phyloP scores from a whole-genome alignment of 768 basidiomycete genomes.

The Cyclocybe cylindracea region DNA sequence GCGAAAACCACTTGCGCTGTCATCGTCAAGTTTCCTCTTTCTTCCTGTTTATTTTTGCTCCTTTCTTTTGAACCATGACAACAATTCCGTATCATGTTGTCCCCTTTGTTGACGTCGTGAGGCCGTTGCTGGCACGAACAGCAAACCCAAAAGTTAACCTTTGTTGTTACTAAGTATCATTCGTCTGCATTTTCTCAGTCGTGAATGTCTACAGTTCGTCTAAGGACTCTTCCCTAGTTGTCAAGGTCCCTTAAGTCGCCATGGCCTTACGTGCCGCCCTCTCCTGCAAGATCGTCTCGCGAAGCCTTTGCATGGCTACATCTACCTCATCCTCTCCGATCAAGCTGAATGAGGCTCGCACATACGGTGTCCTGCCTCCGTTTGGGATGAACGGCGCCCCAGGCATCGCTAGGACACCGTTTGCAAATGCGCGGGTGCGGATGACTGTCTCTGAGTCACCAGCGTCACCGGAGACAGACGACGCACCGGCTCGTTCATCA shows the following conservation, averaged over 20 bases:
- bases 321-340: conserved; percentile 69
- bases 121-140: too few species aligned
- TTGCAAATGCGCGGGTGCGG: conserved; percentile 69
- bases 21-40: not conserved
- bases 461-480: conserved; percentile 26
- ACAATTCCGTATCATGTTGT: too few species aligned
- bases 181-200: too few species aligned
- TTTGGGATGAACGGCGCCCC: conserved; percentile 84
- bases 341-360: conserved; percentile 83
- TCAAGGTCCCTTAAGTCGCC: too few species aligned
- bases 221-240: too few species aligned
- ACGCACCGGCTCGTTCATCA: conserved; percentile 5
- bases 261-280: conserved; percentile 12
- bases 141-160: too few species aligned
- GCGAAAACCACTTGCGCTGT: conserved; percentile 1
- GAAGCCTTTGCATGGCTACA: conserved; percentile 67
- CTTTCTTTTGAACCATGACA: not conserved
- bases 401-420: conserved; percentile 88
- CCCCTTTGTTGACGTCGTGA: too few species aligned
- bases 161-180: too few species aligned
- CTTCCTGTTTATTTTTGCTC: not conserved
- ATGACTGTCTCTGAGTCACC: conserved; percentile 78
- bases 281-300: conserved; percentile 36
- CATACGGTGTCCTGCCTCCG: conserved; percentile 67
- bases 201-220: too few species aligned